Conservation (phyloP, 345 rosid genomes). For the Eucalyptus albens region DNA sequence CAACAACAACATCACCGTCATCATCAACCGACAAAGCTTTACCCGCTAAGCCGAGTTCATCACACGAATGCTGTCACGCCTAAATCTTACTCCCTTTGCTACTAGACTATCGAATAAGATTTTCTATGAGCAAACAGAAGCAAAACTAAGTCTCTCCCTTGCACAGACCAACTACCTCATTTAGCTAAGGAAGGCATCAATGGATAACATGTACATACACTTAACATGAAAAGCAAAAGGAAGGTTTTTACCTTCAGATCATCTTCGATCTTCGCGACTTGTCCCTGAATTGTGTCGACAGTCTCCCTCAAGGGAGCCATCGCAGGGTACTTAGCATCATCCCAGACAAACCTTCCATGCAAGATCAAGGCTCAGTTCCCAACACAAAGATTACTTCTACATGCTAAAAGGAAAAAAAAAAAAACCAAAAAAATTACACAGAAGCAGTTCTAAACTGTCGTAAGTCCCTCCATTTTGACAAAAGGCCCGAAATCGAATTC, state of each 20-base stretch:
- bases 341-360: constrained; percentile 81
- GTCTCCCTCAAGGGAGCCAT: constrained; percentile 89
- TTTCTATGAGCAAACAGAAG: neutral
- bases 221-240: neutral
- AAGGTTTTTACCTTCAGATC: constrained; percentile 77
- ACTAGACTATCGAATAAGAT: neutral
- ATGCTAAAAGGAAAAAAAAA: neutral
- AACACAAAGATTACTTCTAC: neutral
- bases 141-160: neutral
- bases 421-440: neutral
- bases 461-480: neutral
- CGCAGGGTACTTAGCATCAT: constrained; percentile 92
- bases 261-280: constrained; percentile 91
- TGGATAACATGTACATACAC: neutral
- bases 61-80: neutral
- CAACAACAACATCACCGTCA: neutral
- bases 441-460: neutral
- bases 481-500: neutral
- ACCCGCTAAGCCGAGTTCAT: neutral
- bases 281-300: constrained; percentile 71
- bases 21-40: neutral
- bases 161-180: neutral
- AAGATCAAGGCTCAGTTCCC: neutral
- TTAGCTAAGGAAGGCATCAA: neutral
- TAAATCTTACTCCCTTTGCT: neutral